These are phyloP conservation scores for Sequoiadendron giganteum DNA, from an alignment of 75 land plant genomes.

Conservation along the genomic window DNA sequence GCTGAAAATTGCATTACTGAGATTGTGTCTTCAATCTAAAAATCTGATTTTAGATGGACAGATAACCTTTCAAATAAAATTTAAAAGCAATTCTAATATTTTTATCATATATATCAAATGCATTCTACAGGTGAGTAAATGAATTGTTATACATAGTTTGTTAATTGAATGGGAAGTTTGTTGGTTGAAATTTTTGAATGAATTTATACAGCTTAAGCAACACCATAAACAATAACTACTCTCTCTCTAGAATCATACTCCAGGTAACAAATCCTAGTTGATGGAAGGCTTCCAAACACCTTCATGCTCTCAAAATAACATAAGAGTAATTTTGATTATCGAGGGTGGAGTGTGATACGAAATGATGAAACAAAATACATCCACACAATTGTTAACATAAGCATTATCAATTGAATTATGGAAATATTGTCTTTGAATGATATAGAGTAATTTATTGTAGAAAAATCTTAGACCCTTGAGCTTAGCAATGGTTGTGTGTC, in stretches of 20 bases:
- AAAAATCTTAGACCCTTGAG: too few relatives aligned
- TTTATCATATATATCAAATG: background rate
- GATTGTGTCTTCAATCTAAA: too few relatives aligned
- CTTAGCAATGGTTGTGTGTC: too few relatives aligned
- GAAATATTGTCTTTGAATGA: slow-evolving; percentile 11
- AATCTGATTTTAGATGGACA: background rate
- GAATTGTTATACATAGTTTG: slow-evolving; percentile 16
- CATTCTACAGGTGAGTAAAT: background rate
- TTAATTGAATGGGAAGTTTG: too few relatives aligned
- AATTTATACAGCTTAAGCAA: too few relatives aligned
- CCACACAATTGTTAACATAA: too few relatives aligned
- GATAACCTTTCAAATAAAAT: background rate
- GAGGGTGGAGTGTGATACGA: too few relatives aligned
- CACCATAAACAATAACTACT: too few relatives aligned
- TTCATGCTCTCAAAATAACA: background rate
- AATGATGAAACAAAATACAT: too few relatives aligned
- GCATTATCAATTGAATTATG: background rate
- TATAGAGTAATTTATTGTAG: slow-evolving; percentile 9
- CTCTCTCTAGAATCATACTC: background rate
- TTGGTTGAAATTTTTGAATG: too few relatives aligned
- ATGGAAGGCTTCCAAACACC: background rate
- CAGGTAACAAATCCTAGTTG: background rate
- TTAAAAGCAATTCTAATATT: background rate
- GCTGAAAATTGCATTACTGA: background rate
- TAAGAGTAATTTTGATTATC: background rate